A percentile compares a stretch with the other conserved stretches of the same genome.
phyloP scores from a whole-genome alignment of 2,329 filamentous ascomycete species.

The Cytospora schulzeri region DNA sequence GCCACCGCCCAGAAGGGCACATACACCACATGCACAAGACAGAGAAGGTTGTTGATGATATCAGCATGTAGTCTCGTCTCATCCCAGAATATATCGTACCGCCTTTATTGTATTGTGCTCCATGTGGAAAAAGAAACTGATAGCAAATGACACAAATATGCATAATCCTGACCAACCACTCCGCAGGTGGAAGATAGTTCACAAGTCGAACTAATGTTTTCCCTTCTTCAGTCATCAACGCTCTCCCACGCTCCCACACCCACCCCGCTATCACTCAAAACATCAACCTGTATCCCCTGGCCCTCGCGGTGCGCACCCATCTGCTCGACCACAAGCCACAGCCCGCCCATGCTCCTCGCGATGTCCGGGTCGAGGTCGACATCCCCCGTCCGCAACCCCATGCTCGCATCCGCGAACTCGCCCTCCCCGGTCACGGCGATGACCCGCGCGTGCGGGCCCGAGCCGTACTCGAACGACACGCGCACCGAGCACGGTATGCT shows the following conservation, averaged over 20 bases:
- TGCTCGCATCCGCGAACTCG: constrained; percentile 69
- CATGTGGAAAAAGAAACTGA: background rate
- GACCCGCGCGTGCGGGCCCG: constrained; percentile 66
- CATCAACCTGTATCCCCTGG: constrained; percentile 46
- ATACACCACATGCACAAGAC: background rate
- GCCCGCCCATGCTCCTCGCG: constrained; percentile 51
- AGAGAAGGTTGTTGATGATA: background rate
- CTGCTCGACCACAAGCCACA: constrained; percentile 83
- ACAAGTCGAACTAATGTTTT: too few relatives aligned
- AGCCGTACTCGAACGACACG: constrained; percentile 72
- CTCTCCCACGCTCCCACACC: constrained; percentile 45
- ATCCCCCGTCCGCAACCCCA: constrained; percentile 69
- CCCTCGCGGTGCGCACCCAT: constrained; percentile 54
- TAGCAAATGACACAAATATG: background rate
- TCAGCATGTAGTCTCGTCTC: background rate
- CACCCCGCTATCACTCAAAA: constrained; percentile 39
- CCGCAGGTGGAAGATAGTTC: background rate
- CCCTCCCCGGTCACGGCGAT: constrained; percentile 71
- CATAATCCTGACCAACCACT: background rate
- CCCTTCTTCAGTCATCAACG: constrained; percentile 25
- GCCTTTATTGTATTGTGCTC: background rate
- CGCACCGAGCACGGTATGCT: constrained; percentile 52
- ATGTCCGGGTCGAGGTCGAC: constrained; percentile 73
- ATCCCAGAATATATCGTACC: background rate
- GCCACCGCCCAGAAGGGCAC: background rate